A percentile compares a stretch with the other conserved stretches of the same genome.
Conservation (phyloP, 805 yeast genomes). For the Kockiozyma suomiensis region DNA sequence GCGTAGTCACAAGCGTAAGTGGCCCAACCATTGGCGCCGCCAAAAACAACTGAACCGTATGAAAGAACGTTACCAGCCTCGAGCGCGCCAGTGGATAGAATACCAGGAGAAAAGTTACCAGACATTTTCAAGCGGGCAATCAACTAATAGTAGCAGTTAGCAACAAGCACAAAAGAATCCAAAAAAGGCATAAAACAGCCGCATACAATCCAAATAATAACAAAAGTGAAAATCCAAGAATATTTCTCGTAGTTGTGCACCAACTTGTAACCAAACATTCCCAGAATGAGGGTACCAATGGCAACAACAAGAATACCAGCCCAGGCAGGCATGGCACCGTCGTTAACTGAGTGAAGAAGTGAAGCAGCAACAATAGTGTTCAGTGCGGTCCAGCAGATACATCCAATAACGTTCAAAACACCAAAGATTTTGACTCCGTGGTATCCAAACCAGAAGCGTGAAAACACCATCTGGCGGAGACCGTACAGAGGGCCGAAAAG, state of each 20-base stretch:
- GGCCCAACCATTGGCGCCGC: conserved; percentile 94
- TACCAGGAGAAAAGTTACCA: conserved; percentile 61
- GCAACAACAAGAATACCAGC: conserved; percentile 82
- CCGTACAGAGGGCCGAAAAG: conserved; percentile 83
- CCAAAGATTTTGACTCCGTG: conserved; percentile 75
- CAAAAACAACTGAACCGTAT: conserved; percentile 80
- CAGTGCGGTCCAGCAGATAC: conserved; percentile 95
- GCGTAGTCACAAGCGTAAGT: conserved; percentile 92
- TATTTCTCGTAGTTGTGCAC: conserved; percentile 82
- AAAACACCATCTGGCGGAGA: conserved; percentile 81
- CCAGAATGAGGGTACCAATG: conserved; percentile 63
- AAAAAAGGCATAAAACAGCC: not conserved
- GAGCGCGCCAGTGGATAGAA: conserved; percentile 57
- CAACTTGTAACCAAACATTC: conserved; percentile 81
- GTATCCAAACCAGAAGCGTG: conserved; percentile 78
- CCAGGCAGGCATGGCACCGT: conserved; percentile 74
- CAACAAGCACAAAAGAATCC: not conserved
- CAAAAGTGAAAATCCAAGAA: conserved; percentile 83
- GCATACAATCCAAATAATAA: conserved; percentile 67
- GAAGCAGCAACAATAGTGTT: conserved; percentile 90
- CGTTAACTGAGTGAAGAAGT: conserved; percentile 73
- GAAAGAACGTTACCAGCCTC: conserved; percentile 78
- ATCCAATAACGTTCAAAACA: conserved; percentile 74
- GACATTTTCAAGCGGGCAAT: conserved; percentile 67
- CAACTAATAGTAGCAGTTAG: not conserved